Evolutionary conservation across 768 basidiomycete genomes (phyloP), one percentile per base, ranked within the genome.

Genomic region (Chalciporus chontae): DNA sequence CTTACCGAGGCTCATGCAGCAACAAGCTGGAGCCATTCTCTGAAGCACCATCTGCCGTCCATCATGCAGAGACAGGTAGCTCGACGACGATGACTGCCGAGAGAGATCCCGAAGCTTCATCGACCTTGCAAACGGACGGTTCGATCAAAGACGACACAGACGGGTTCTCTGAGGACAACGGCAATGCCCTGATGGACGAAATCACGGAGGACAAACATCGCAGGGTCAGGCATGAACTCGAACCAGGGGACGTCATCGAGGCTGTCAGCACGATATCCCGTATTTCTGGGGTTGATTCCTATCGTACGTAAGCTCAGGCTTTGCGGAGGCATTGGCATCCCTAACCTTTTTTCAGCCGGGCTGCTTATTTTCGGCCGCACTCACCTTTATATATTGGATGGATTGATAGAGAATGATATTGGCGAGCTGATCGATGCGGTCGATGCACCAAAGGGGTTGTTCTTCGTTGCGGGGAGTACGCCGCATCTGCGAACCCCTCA

Each of bases 381-480:
- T 2, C 89, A 94, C 59, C 66, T 96, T 6, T 97, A 96, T 58
- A 87, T 96, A 76, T 68, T 95, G 14, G 93, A 97, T 56, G 92
- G 92, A 1, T 73, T 96, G 11, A 85, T 94, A 5, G 87, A 94
- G 65, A 85, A 83, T 48, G 82, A 86, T n/a, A 81, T 83, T 26
- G 92, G 91, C 0, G 92, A 94, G 62, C 81, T 96, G 24, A 85
- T 96, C 38, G 90, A 94, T 58, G 91, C 87, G 3, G 78, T 79
- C 43, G 90, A 94, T 60, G 92, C 92, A 1, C 90, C 91, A 0
- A 80, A 81, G 57, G 81, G 83, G 34, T 69, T 94, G 23, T 80
- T 95, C 56, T 87, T 87, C 50, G 84, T 94, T 37, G 87, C 92
- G 21, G 91, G 90, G 27, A 93, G 89, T 54, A 78, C 85, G 27